Base-by-base conservation (phyloP, 306 rosid genomes). In the Corylus avellana region DNA sequence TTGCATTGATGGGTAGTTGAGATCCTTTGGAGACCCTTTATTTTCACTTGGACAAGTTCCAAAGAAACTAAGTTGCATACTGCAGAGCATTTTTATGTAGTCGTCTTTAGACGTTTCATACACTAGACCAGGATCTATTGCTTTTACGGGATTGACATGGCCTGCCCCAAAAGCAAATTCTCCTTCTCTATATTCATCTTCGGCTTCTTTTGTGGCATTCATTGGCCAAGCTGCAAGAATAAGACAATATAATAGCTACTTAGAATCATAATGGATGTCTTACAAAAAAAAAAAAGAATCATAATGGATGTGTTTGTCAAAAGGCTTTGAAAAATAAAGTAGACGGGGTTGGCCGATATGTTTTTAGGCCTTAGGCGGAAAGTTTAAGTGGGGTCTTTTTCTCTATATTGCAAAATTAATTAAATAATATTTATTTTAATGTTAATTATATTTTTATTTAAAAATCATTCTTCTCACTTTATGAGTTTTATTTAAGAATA, bases 101-200 rank as follows among this genome's bases (percentile, higher is more conserved):
- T 86, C 85, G 5, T 39, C 80, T 79, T 70, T 72, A 8, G 46
- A 61, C 7, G 89, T 79, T 13, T 86, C 89, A 46, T 86, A 83
- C 32, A 83, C 82, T 67, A 86, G 77, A 16, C 87, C 87, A 0
- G 83, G 85, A 22, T 70, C 29, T 10, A 64, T 62, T 63, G 83
- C 81, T 7, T 75, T 76, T 22, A 16, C 29, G 7, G 79, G 86
- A 75, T 86, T 72, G 70, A 83, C 3, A 37, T 86, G 78, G 35
- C 86, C 83, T 4, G 85, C 67, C 7, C 85, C 85, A 63, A 73
- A 77, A 2, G 79, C 71, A 12, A 77, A 80, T 18, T 78, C 87
- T 3, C 77, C 83, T 2, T 84, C 83, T 1, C 13, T 8, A 61
- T 61, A 25, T 27, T 11, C 12, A 61, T 32, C 8, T 10, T 61